phyloP scores from a whole-genome alignment of 306 rosid species.

The Corylus avellana region DNA sequence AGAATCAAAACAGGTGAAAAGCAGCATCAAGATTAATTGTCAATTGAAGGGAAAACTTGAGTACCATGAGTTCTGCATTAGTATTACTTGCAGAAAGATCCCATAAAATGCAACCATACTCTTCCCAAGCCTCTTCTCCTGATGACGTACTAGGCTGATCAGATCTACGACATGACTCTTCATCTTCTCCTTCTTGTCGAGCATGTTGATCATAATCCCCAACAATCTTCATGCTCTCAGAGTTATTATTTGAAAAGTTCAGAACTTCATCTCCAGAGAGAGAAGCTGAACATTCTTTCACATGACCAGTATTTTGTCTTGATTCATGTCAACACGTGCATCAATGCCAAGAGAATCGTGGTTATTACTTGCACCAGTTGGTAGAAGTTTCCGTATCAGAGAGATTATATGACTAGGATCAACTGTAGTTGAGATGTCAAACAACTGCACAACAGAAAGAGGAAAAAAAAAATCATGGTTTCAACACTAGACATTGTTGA shows the following conservation, averaged over 20 bases:
- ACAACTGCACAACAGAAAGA: constrained; percentile 54
- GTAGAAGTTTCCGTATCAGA: constrained; percentile 80
- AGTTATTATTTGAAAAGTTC: constrained; percentile 16
- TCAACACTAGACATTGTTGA: background rate
- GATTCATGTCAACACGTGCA: constrained; percentile 23
- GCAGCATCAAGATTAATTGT: constrained; percentile 6
- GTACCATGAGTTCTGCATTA: constrained; percentile 92
- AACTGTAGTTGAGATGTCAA: constrained; percentile 85
- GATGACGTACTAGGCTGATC: constrained; percentile 20
- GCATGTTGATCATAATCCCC: constrained; percentile 40
- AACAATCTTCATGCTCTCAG: constrained; percentile 48
- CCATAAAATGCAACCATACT: constrained; percentile 86
- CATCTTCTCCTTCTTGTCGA: constrained; percentile 25
- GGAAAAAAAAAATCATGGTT: background rate
- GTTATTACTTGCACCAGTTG: constrained; percentile 33
- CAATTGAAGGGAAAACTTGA: constrained; percentile 2
- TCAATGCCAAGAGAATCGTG: constrained; percentile 19
- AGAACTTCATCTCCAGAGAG: constrained; percentile 11
- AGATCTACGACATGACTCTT: constrained; percentile 11
- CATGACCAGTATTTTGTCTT: constrained; percentile 10
- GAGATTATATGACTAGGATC: constrained; percentile 90
- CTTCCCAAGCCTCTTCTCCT: constrained; percentile 73
- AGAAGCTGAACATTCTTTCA: constrained; percentile 34
- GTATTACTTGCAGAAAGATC: constrained; percentile 79
- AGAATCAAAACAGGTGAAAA: background rate